These are phyloP conservation scores for Thraustotheca clavata DNA, from an alignment of 352 stramenopile genomes.

Conservation along the genomic window DNA sequence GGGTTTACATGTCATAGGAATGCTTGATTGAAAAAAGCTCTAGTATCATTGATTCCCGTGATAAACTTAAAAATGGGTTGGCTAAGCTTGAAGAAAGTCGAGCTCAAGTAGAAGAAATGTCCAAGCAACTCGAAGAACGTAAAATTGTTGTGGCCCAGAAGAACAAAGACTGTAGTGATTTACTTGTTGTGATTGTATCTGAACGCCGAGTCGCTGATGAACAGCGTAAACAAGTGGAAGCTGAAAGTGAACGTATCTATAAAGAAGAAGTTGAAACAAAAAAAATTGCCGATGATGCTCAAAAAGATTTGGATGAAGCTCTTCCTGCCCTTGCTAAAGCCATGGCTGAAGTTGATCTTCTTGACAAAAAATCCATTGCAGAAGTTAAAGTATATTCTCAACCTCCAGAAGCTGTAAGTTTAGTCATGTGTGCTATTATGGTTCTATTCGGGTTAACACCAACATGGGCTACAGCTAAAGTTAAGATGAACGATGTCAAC, in stretches of 20 bases:
- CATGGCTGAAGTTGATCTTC: slow-evolving; percentile 91
- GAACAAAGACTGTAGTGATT: slow-evolving; percentile 92
- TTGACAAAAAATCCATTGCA: slow-evolving; percentile 92
- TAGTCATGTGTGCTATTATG: slow-evolving; percentile 94
- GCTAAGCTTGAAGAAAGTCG: slow-evolving; percentile 77
- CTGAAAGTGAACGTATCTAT: slow-evolving; percentile 84
- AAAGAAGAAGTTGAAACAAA: slow-evolving; percentile 91
- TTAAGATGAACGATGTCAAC: slow-evolving; percentile 89
- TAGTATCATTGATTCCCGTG: slow-evolving; percentile 57
- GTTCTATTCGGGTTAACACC: slow-evolving; percentile 91
- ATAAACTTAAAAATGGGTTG: slow-evolving; percentile 78
- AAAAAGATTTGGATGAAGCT: slow-evolving; percentile 92
- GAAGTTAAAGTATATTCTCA: slow-evolving; percentile 95
- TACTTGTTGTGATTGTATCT: slow-evolving; percentile 91
- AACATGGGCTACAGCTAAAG: slow-evolving; percentile 91
- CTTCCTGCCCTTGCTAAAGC: slow-evolving; percentile 89
- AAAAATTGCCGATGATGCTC: slow-evolving; percentile 91
- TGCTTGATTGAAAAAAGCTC: slow-evolving; percentile 65
- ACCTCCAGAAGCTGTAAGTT: slow-evolving; percentile 86
- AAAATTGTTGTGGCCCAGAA: slow-evolving; percentile 86
- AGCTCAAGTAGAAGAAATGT: slow-evolving; percentile 80
- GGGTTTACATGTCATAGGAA: slow-evolving; percentile 25
- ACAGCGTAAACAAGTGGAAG: slow-evolving; percentile 90
- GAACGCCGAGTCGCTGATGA: slow-evolving; percentile 92
- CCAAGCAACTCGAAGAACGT: slow-evolving; percentile 75